Evolutionary conservation across 805 yeast species (phyloP).

Genomic region (Hemisphaericaspora nanyangensis): DNA sequence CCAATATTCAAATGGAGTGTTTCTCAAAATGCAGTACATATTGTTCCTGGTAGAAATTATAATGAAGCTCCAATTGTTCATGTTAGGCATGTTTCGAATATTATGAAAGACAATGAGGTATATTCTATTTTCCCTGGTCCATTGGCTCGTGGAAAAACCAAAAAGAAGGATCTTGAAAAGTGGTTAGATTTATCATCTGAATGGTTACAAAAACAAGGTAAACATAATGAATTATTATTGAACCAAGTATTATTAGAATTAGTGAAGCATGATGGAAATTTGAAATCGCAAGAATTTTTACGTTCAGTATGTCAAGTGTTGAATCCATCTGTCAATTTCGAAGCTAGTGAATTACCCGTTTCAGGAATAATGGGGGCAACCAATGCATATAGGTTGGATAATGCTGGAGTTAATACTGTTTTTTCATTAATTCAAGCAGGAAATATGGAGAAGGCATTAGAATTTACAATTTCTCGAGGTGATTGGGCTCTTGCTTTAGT

Average conservation of each 20-base stretch:
- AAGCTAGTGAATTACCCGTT: constrained; percentile 11
- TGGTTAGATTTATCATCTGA: constrained; percentile 42
- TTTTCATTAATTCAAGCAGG: constrained; percentile 53
- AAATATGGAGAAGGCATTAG: constrained; percentile 61
- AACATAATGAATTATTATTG: constrained; percentile 25
- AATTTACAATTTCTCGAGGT: constrained; percentile 53
- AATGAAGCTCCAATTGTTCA: constrained; percentile 21
- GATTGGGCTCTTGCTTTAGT: constrained; percentile 79
- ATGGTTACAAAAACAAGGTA: constrained; percentile 8
- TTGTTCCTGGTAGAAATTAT: constrained; percentile 32
- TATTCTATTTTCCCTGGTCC: constrained; percentile 64
- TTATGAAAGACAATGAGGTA: constrained; percentile 20
- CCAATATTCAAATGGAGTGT: constrained; percentile 68
- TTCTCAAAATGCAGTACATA: constrained; percentile 23
- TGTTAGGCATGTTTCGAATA: constrained; percentile 20
- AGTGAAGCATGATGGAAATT: constrained; percentile 28
- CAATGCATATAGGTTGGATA: constrained; percentile 41
- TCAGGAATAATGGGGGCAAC: constrained; percentile 18
- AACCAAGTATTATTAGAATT: constrained; percentile 26
- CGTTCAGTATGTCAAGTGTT: constrained; percentile 32
- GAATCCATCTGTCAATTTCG: constrained; percentile 40
- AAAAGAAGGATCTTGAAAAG: constrained; percentile 63
- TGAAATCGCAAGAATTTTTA: constrained; percentile 23
- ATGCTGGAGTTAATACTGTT: constrained; percentile 28
- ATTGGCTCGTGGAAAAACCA: constrained; percentile 50